Percentiles rank a stretch among this genome's conserved stretches.
phyloP scores from a whole-genome alignment of 371 early-diverging fungal species.

The Umbelopsis sp. region DNA sequence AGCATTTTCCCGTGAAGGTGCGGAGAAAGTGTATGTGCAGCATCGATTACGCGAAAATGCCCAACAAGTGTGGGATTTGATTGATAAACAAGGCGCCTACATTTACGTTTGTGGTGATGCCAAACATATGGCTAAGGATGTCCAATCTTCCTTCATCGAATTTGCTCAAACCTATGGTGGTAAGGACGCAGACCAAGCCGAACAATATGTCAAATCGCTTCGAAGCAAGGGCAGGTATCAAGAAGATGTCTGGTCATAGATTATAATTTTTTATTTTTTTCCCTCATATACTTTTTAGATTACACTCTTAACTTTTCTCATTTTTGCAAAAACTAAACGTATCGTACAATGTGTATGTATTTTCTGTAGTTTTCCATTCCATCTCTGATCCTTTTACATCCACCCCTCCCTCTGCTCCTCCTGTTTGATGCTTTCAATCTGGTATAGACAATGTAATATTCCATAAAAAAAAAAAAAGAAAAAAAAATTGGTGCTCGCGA shows the following conservation, averaged over 20 bases:
- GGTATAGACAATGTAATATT: slow-evolving; percentile 7
- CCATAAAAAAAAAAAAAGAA: background rate
- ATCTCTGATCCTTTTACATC: background rate
- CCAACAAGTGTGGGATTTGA: slow-evolving; percentile 67
- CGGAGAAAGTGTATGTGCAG: slow-evolving; percentile 90
- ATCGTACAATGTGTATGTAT: no score
- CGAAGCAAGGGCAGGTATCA: slow-evolving; percentile 84
- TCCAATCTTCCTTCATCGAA: slow-evolving; percentile 65
- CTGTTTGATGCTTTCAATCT: background rate
- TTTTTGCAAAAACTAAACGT: background rate
- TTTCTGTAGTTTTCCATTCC: background rate
- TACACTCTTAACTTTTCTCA: background rate
- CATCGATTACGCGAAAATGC: slow-evolving; percentile 71
- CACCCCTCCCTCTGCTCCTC: background rate
- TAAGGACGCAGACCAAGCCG: slow-evolving; percentile 69
- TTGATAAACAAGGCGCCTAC: slow-evolving; percentile 73
- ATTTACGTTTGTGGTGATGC: slow-evolving; percentile 97
- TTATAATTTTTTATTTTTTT: background rate
- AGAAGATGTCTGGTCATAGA: slow-evolving; percentile 94
- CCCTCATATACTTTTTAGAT: slow-evolving; percentile 7
- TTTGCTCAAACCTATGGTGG: slow-evolving; percentile 75
- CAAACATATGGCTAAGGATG: slow-evolving; percentile 95
- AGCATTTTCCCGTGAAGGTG: slow-evolving; percentile 87
- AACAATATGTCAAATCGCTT: slow-evolving; percentile 81
- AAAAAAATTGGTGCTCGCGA: background rate